Evolutionary conservation across 1,284 basidiomycete genomes (phyloP), one percentile per base, ranked within the genome.

Genomic region (Microbotryomycetes sp.): DNA sequence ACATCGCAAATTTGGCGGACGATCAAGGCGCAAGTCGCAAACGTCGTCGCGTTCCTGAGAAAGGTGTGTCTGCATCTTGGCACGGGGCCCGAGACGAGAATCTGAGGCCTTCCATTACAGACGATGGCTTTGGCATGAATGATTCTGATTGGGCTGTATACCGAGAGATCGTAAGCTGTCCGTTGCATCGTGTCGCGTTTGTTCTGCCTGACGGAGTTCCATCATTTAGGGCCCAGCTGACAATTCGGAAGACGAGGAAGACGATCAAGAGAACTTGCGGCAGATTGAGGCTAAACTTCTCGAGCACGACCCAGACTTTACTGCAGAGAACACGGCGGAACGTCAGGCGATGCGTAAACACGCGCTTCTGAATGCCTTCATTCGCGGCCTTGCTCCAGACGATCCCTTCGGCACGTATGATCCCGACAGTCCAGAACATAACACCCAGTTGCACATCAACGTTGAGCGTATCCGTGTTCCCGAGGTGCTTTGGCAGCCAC

Each of bases 91-190:
- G 35, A 9, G 5, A 28, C 5, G 27, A 45, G 27, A 45, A 35
- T 27, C 45, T 50, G 28, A 27, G 16, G 9, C 18, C 0, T 48
- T 45, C 27, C n/a, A 26, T 41, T 47, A 51, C 61, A 87, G 92
- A 97, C 78, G 96, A 98, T 70, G 88, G 82, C 74, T 99, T 98
- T 72, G 93, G 96, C 1, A 87, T 86, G 29, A 88, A 97, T 69
- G 94, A 98, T 72, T 90, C 87, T 18, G 94, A 98, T 75, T 98
- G 96, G 94, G 87, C 87, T 0, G 92, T 98, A 55, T 98, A 98
- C 74, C 89, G 94, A 60, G 93, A 97, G 77, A 94, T 99, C 61
- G 91, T 91, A 71, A 66, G 80, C 46, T 15, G 16, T n/a, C 13
- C 4, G 4, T 23, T 50, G n/a, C 24, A 21, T 30, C 41, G 11